Evolutionary conservation across 2,329 filamentous ascomycete genomes (phyloP).

Genomic region (Whalleya microplaca): DNA sequence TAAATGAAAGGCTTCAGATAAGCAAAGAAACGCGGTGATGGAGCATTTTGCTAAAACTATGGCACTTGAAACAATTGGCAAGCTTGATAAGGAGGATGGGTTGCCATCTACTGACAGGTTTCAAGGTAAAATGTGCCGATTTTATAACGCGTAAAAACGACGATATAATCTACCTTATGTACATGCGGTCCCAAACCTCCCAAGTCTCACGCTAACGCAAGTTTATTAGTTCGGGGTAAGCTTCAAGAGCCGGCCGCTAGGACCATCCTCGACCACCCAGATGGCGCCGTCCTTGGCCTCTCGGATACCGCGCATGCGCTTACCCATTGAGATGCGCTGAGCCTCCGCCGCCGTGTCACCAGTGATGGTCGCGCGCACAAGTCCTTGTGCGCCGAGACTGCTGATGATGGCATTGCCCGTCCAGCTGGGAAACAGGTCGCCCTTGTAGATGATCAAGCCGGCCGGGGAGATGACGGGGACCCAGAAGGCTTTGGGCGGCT

Average conservation of each 20-base stretch:
- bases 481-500: slow-evolving; percentile 39
- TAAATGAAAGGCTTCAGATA: neutral
- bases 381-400: slow-evolving; percentile 31
- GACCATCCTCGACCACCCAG: slow-evolving; percentile 40
- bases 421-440: slow-evolving; percentile 38
- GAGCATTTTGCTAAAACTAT: slow-evolving; percentile 1
- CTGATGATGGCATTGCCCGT: slow-evolving; percentile 40
- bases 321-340: slow-evolving; percentile 38
- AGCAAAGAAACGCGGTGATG: neutral
- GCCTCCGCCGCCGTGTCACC: slow-evolving; percentile 38
- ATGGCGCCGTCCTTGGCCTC: slow-evolving; percentile 37
- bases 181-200: slow-evolving; percentile 27
- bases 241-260: slow-evolving; percentile 37
- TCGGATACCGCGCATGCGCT: slow-evolving; percentile 39
- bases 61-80: slow-evolving; percentile 14
- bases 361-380: slow-evolving; percentile 38
- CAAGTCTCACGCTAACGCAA: slow-evolving; percentile 29
- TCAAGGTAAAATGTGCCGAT: slow-evolving; percentile 16
- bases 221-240: slow-evolving; percentile 37
- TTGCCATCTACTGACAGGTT: slow-evolving; percentile 25
- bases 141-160: slow-evolving; percentile 22
- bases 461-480: slow-evolving; percentile 41
- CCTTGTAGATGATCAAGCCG: slow-evolving; percentile 41
- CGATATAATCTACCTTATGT: slow-evolving; percentile 28
- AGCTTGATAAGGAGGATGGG: slow-evolving; percentile 24